These are phyloP conservation scores for Kazachstania africana DNA, from an alignment of 805 yeast genomes.

Conservation along the genomic window DNA sequence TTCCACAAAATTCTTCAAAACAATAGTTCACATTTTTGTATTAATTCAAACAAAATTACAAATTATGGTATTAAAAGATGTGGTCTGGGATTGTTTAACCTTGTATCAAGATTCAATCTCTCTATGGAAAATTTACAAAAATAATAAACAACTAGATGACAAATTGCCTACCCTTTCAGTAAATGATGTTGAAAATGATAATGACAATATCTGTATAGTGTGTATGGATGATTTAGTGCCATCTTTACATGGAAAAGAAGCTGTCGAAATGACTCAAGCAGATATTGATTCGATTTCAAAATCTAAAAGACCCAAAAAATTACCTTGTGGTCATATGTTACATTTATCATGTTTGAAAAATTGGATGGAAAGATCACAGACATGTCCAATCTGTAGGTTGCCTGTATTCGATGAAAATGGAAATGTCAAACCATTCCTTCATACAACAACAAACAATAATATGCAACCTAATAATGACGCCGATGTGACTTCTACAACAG, in stretches of 20 bases:
- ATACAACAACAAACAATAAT: not conserved
- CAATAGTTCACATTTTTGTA: constrained; percentile 34
- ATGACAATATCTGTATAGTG: constrained; percentile 64
- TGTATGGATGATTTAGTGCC: constrained; percentile 83
- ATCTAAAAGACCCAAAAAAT: constrained; percentile 48
- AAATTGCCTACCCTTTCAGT: constrained; percentile 51
- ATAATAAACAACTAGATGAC: constrained; percentile 49
- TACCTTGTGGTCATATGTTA: constrained; percentile 76
- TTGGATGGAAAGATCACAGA: constrained; percentile 86
- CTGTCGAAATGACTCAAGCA: constrained; percentile 2
- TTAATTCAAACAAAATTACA: constrained; percentile 31
- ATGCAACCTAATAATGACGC: not conserved
- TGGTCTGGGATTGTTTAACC: constrained; percentile 27
- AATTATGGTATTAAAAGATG: constrained; percentile 38
- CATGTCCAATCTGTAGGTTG: constrained; percentile 86
- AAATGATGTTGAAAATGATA: constrained; percentile 54
- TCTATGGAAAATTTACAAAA: constrained; percentile 31
- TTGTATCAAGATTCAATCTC: constrained; percentile 28
- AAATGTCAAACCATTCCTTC: constrained; percentile 9
- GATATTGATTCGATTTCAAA: constrained; percentile 5
- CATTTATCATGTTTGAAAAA: constrained; percentile 84
- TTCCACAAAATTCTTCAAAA: constrained; percentile 36
- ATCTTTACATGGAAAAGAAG: constrained; percentile 1
- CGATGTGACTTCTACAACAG: not conserved
- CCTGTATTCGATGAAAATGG: constrained; percentile 40